These are phyloP conservation scores for Ambrosiella beaveri DNA, from an alignment of 2,329 filamentous ascomycete genomes.

Conservation along the genomic window DNA sequence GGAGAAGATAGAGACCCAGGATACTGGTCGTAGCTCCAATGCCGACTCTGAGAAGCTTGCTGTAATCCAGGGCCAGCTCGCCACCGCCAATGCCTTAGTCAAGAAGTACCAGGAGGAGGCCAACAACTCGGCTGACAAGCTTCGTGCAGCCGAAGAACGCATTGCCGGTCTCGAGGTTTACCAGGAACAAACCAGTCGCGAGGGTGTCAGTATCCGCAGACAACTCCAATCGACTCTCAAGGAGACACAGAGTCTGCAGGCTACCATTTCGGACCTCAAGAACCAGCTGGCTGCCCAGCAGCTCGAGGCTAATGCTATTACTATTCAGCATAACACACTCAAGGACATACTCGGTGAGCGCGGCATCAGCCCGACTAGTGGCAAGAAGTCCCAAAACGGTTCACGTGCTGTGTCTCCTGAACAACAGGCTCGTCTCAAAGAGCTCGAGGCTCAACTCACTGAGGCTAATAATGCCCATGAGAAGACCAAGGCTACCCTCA, in stretches of 20 bases:
- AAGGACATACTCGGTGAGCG: slow-evolving; percentile 86
- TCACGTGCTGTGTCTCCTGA: slow-evolving; percentile 61
- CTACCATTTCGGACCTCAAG: slow-evolving; percentile 66
- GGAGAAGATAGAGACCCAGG: slow-evolving; percentile 48
- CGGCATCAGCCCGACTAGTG: slow-evolving; percentile 59
- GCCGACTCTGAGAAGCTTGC: slow-evolving; percentile 47
- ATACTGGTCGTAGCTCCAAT: slow-evolving; percentile 29
- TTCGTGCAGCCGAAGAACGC: slow-evolving; percentile 84
- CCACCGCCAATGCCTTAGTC: slow-evolving; percentile 60
- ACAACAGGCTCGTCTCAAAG: slow-evolving; percentile 55
- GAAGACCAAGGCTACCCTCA: slow-evolving; percentile 62
- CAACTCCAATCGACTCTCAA: slow-evolving; percentile 73
- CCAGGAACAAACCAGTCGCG: slow-evolving; percentile 89
- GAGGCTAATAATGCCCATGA: slow-evolving; percentile 64
- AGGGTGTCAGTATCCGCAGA: slow-evolving; percentile 74
- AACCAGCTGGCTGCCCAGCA: slow-evolving; percentile 71
- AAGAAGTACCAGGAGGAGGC: slow-evolving; percentile 81
- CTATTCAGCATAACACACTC: slow-evolving; percentile 79
- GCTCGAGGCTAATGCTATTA: slow-evolving; percentile 82
- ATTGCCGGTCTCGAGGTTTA: slow-evolving; percentile 94
- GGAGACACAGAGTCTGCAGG: slow-evolving; percentile 67
- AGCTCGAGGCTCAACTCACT: slow-evolving; percentile 77
- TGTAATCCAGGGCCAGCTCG: slow-evolving; percentile 64
- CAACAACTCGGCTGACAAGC: slow-evolving; percentile 69
- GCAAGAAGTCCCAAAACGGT: slow-evolving; percentile 46